Evolutionary conservation across 2,329 filamentous ascomycete species (phyloP).

Genomic region (Byssochlamys sp.): DNA sequence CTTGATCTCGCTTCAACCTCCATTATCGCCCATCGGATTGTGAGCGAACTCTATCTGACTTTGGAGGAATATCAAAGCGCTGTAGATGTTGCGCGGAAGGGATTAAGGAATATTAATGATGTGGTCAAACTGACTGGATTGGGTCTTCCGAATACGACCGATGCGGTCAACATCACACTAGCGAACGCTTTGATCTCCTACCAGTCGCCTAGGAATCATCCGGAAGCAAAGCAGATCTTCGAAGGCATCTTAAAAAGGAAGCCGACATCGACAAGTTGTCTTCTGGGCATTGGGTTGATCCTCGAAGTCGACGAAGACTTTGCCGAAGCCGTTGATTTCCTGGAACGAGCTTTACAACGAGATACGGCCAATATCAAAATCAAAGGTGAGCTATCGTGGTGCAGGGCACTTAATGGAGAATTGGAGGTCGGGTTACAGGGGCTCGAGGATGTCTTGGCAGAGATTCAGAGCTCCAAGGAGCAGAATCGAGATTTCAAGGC

Average conservation of each 20-base stretch:
- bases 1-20: conserved; percentile 57
- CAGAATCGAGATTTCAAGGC: conserved; percentile 64
- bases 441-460: conserved; percentile 58
- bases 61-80: conserved; percentile 77
- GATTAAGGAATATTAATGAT: conserved; percentile 50
- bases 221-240: conserved; percentile 78
- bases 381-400: conserved; percentile 82
- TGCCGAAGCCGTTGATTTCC: conserved; percentile 66
- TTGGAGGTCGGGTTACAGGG: conserved; percentile 58
- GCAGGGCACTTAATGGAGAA: conserved; percentile 72
- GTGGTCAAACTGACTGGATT: conserved; percentile 61
- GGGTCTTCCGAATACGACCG: conserved; percentile 57
- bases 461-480: conserved; percentile 53
- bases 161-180: conserved; percentile 66
- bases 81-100: conserved; percentile 69
- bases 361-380: conserved; percentile 69
- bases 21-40: conserved; percentile 69
- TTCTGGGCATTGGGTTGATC: conserved; percentile 84
- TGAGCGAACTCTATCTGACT: conserved; percentile 72
- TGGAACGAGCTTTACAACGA: conserved; percentile 63
- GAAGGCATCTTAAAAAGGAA: conserved; percentile 70
- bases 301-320: conserved; percentile 90
- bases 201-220: conserved; percentile 79
- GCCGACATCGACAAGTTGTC: conserved; percentile 63
- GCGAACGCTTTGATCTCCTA: conserved; percentile 84